phyloP scores from a whole-genome alignment of 1,284 basidiomycete species.

The Puccinia horiana region DNA sequence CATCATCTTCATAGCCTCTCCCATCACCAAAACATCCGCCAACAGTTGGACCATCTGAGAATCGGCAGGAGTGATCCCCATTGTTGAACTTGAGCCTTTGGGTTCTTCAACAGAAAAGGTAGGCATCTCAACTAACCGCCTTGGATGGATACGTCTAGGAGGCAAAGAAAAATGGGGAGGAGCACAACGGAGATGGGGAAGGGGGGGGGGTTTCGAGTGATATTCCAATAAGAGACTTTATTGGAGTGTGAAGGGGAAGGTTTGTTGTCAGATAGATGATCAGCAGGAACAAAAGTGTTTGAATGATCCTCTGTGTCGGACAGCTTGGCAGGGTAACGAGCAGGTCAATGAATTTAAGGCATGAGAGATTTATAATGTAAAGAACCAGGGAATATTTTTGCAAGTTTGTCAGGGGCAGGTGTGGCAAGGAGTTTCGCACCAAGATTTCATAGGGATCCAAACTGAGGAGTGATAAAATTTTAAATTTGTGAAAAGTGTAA shows the following conservation, averaged over 20 bases:
- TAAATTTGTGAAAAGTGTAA: no score
- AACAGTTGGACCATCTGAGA: no score
- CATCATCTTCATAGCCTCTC: no score
- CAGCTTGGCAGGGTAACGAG: not conserved
- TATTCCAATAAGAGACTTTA: not conserved
- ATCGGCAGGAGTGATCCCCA: no score
- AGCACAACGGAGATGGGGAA: not conserved
- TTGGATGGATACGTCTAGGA: no score
- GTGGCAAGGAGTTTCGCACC: not conserved
- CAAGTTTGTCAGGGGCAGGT: not conserved
- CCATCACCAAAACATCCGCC: no score
- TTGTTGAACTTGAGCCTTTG: no score
- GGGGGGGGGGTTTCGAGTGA: not conserved
- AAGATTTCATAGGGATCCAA: no score
- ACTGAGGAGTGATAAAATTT: no score
- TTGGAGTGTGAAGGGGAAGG: not conserved
- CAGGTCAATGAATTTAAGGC: not conserved
- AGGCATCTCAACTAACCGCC: no score
- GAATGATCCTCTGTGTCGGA: not conserved
- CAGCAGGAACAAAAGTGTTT: not conserved
- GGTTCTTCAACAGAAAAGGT: no score
- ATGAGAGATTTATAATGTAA: slow-evolving; percentile 22
- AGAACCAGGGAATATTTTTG: not conserved
- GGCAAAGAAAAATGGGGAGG: no score
- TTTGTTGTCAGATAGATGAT: not conserved